Conservation (phyloP, 352 stramenopile species). For the Pythium biforme region DNA sequence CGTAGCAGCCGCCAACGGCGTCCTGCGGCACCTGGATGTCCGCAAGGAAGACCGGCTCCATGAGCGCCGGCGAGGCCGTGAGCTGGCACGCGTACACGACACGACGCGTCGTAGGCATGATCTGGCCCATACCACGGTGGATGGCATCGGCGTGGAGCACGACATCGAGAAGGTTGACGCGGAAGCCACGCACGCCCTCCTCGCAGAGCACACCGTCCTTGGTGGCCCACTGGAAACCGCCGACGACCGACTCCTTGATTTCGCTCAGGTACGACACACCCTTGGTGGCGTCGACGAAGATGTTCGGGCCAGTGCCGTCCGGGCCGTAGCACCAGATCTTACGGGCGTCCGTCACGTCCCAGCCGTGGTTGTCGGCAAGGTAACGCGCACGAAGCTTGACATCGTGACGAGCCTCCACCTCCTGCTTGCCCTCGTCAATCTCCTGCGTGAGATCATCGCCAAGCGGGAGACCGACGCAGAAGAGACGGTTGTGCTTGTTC, state of each 20-base stretch:
- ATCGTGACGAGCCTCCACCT: constrained; percentile 91
- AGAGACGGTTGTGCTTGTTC: constrained; percentile 99
- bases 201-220: constrained; percentile 98
- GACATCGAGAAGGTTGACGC: constrained; percentile 99
- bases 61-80: constrained; percentile 91
- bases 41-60: constrained; percentile 99
- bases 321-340: constrained; percentile 99
- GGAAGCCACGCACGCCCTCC: constrained; percentile 96
- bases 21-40: constrained; percentile 99
- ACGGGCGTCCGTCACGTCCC: constrained; percentile 97
- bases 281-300: constrained; percentile 99
- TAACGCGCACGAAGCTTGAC: constrained; percentile 97
- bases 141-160: constrained; percentile 99
- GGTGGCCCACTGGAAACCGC: constrained; percentile 98
- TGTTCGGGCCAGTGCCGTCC: constrained; percentile 97
- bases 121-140: constrained; percentile 99
- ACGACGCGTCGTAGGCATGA: constrained; percentile 98
- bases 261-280: constrained; percentile 99
- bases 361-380: constrained; percentile 97
- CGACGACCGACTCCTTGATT: constrained; percentile 99
- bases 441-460: constrained; percentile 94
- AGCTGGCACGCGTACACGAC: constrained; percentile 98
- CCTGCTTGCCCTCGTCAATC: constrained; percentile 97
- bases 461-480: constrained; percentile 92
- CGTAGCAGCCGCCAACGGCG: constrained; percentile 98